A percentile compares a stretch with the other conserved stretches of the same genome.
Evolutionary conservation across 345 rosid genomes (phyloP).

Genomic region (Combretum micranthum): DNA sequence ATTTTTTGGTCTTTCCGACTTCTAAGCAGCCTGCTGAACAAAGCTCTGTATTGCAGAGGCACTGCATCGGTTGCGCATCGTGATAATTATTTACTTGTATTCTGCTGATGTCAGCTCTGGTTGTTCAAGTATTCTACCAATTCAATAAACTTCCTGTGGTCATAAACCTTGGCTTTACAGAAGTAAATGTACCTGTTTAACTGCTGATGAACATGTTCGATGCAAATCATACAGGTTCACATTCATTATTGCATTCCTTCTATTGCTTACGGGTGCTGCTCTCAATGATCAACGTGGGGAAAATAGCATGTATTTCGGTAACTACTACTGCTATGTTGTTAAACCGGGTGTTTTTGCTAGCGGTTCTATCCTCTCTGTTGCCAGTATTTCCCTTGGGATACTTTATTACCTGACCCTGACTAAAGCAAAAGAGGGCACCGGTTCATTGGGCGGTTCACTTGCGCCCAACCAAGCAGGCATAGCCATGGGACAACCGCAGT

Average conservation of each 20-base stretch:
- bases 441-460: constrained; percentile 18
- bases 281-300: constrained; percentile 61
- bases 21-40: no score
- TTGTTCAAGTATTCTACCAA: no score
- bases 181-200: neutral
- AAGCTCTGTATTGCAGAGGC: no score
- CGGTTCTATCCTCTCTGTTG: constrained; percentile 54
- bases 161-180: neutral
- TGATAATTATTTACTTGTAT: no score
- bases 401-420: constrained; percentile 55
- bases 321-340: constrained; percentile 67
- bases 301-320: constrained; percentile 32
- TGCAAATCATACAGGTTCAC: constrained; percentile 56
- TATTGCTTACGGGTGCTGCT: constrained; percentile 73
- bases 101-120: no score
- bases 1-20: no score
- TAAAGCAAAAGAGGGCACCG: constrained; percentile 27
- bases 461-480: constrained; percentile 31
- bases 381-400: constrained; percentile 53
- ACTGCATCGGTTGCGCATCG: no score
- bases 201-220: neutral
- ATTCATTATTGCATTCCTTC: constrained; percentile 62
- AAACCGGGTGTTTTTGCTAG: constrained; percentile 82
- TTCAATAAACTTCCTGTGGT: neutral
- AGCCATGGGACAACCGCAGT: constrained; percentile 73